phyloP scores from a whole-genome alignment of 2,329 filamentous ascomycete species.

The Xylariomycetidae sp. region DNA sequence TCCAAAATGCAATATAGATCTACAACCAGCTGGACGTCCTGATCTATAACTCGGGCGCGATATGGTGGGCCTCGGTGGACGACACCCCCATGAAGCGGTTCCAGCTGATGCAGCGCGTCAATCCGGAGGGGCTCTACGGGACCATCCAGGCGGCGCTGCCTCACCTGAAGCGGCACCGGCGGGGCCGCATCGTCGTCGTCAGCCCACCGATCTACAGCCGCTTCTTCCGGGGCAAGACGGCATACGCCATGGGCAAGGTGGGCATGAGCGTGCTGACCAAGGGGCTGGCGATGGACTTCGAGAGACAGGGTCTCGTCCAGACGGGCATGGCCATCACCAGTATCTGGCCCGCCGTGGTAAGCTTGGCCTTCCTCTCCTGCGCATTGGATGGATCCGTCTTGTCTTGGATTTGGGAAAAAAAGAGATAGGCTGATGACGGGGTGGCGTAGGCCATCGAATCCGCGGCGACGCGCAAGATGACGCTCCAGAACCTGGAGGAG shows the following conservation, averaged over 20 bases:
- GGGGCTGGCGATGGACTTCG: slow-evolving; percentile 77
- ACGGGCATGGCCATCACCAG: slow-evolving; percentile 71
- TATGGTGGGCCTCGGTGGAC: slow-evolving; percentile 76
- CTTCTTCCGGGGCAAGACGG: slow-evolving; percentile 82
- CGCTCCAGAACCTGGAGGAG: slow-evolving; percentile 38
- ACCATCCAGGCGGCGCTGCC: slow-evolving; percentile 65
- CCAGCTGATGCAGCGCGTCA: slow-evolving; percentile 71
- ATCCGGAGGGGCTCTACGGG: slow-evolving; percentile 71
- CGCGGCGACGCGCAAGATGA: slow-evolving; percentile 61
- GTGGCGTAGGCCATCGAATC: slow-evolving; percentile 63
- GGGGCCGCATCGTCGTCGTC: slow-evolving; percentile 69
- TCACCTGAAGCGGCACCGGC: slow-evolving; percentile 51
- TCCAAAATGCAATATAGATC: slow-evolving; percentile 26
- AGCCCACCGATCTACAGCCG: slow-evolving; percentile 81
- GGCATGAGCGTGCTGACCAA: slow-evolving; percentile 79
- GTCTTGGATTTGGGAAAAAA: no score
- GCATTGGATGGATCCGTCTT: no score
- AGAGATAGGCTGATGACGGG: slow-evolving; percentile 1
- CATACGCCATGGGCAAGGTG: slow-evolving; percentile 75
- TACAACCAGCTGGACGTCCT: slow-evolving; percentile 68
- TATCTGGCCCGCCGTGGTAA: slow-evolving; percentile 74
- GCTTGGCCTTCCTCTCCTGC: slow-evolving; percentile 21
- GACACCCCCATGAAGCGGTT: slow-evolving; percentile 73
- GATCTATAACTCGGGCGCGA: slow-evolving; percentile 79
- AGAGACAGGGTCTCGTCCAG: slow-evolving; percentile 52